Evolutionary conservation across 495 filamentous ascomycete genomes (phyloP).

Genomic region (Annulohypoxylon maeteangense): DNA sequence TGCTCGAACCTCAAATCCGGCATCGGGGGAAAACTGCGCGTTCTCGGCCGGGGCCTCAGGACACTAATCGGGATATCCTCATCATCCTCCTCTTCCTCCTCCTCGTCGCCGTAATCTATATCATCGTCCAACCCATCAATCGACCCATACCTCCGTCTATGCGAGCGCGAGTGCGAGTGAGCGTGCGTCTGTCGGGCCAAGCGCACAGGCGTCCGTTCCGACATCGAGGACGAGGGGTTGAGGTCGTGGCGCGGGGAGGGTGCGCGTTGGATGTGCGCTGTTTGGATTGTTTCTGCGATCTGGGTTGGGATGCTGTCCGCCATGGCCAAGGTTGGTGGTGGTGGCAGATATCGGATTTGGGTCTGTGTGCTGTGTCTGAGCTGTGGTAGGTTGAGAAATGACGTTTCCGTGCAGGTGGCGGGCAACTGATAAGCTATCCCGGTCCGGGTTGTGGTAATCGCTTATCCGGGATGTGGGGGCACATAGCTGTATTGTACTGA

Average conservation of each 20-base stretch:
- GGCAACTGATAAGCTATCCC: slow-evolving; percentile 1
- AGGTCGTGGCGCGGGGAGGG: slow-evolving; percentile 79
- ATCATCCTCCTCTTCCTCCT: slow-evolving; percentile 53
- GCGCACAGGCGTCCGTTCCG: slow-evolving; percentile 61
- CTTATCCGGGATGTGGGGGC: background rate
- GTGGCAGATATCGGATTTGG: background rate
- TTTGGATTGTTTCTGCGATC: slow-evolving; percentile 79
- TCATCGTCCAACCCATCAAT: slow-evolving; percentile 29
- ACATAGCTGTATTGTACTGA: no score
- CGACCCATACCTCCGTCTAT: slow-evolving; percentile 42
- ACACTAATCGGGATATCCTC: slow-evolving; percentile 67
- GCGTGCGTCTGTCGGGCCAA: slow-evolving; percentile 29
- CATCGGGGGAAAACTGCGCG: slow-evolving; percentile 75
- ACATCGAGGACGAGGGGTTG: slow-evolving; percentile 79
- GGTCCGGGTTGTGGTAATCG: background rate
- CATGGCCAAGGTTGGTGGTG: no score
- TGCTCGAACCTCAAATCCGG: slow-evolving; percentile 97
- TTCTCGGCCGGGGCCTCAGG: slow-evolving; percentile 61
- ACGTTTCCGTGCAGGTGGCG: slow-evolving; percentile 30
- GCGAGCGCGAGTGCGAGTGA: background rate
- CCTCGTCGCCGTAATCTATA: slow-evolving; percentile 22
- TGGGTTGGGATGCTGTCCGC: slow-evolving; percentile 63
- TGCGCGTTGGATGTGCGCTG: slow-evolving; percentile 74
- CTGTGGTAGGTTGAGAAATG: slow-evolving; percentile 11
- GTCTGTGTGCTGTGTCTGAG: no score